These are phyloP conservation scores for Tagetes patula DNA, from an alignment of 129 eudicot genomes.

Conservation along the genomic window DNA sequence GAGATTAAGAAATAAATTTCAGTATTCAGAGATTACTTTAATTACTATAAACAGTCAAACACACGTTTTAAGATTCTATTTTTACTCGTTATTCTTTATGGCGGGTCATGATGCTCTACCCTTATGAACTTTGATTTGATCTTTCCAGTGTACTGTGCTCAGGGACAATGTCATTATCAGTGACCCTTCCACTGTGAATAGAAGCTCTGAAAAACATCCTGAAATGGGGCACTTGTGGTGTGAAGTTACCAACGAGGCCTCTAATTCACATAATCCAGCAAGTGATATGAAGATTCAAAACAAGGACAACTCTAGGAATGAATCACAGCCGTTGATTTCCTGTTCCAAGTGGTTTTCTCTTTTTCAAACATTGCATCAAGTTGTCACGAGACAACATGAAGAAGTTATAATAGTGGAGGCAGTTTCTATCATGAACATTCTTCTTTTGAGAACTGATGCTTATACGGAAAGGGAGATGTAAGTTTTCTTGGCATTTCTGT, in stretches of 20 bases:
- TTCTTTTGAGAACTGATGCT: constrained; percentile 70
- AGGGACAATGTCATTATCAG: constrained; percentile 82
- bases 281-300: constrained; percentile 28
- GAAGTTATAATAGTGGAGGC: constrained; percentile 66
- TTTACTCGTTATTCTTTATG: constrained; percentile 9
- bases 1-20: constrained; percentile 1
- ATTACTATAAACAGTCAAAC: not conserved
- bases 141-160: constrained; percentile 76
- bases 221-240: constrained; percentile 24
- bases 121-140: constrained; percentile 75
- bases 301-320: constrained; percentile 24
- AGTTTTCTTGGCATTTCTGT: constrained; percentile 29
- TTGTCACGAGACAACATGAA: constrained; percentile 37
- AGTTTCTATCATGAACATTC: constrained; percentile 68
- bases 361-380: constrained; percentile 53
- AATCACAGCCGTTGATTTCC: constrained; percentile 35
- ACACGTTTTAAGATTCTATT: not conserved
- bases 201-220: constrained; percentile 27
- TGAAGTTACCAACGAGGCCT: constrained; percentile 27
- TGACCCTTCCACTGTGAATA: constrained; percentile 37
- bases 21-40: not conserved
- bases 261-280: constrained; percentile 24
- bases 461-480: constrained; percentile 73
- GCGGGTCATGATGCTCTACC: constrained; percentile 27
- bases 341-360: constrained; percentile 51